Evolutionary conservation across 2,329 filamentous ascomycete genomes (phyloP).

Genomic region (Diaporthe eres): DNA sequence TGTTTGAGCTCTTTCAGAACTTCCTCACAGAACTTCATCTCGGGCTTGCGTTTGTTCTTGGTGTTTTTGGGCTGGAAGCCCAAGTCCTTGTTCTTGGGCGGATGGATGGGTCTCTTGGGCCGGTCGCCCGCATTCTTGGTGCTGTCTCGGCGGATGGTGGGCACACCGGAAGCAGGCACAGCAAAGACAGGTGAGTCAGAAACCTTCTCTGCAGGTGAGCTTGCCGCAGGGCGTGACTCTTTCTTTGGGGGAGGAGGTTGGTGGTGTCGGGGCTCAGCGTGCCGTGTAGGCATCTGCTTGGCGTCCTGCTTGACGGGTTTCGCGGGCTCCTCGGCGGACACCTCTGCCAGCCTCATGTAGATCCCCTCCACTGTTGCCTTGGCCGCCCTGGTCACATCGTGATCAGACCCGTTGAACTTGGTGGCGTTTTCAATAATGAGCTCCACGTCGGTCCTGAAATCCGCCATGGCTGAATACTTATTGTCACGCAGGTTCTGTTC

Average conservation of each 20-base stretch:
- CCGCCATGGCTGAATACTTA: constrained; percentile 77
- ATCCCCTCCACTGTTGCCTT: constrained; percentile 69
- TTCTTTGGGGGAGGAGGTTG: constrained; percentile 50
- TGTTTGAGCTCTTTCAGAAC: constrained; percentile 84
- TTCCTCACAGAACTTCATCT: constrained; percentile 91
- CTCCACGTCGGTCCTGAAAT: constrained; percentile 81
- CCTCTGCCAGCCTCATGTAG: constrained; percentile 60
- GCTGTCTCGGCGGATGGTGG: constrained; percentile 88
- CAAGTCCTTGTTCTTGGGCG: constrained; percentile 91
- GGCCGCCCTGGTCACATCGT: constrained; percentile 76
- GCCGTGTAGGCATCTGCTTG: constrained; percentile 62
- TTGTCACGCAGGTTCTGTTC: constrained; percentile 83
- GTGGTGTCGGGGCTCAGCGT: constrained; percentile 60
- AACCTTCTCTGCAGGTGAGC: constrained; percentile 52
- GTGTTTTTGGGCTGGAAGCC: constrained; percentile 86
- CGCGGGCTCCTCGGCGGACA: constrained; percentile 67
- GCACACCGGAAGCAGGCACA: constrained; percentile 81
- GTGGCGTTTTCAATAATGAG: constrained; percentile 85
- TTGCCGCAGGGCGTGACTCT: constrained; percentile 49
- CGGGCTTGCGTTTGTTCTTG: constrained; percentile 93
- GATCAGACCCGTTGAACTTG: constrained; percentile 84
- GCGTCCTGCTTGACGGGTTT: constrained; percentile 74
- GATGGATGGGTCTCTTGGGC: constrained; percentile 93
- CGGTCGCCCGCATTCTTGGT: constrained; percentile 81
- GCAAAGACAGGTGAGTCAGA: constrained; percentile 71